Base-by-base conservation (phyloP, 1,284 basidiomycete species). In the Waitea zeae region DNA sequence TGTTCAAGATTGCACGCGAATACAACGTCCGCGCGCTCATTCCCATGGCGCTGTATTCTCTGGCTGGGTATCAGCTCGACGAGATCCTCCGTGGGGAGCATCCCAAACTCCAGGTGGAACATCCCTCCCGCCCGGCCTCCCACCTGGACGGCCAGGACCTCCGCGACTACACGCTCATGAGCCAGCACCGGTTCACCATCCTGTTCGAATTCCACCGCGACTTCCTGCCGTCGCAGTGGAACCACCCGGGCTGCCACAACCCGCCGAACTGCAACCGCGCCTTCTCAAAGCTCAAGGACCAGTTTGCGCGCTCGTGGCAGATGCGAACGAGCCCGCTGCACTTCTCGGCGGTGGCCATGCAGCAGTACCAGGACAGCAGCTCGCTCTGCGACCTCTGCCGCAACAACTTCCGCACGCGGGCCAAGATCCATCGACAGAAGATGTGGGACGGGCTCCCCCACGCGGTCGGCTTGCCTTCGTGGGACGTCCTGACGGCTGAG, bases 1-100 rank as follows among this genome's bases (percentile, higher is more conserved):
- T 72, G 30, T 58, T 75, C 37, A 69, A 70, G 39, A 60, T 73
- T 34, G 67, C 67, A 5, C 56, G 60, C 34, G 66, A 70, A 44
- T 59, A 56, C n/a, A 55, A 71, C 42, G 54, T 64, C 13, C 52
- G 49, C 18, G 48, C 67, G 34, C 42, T 72, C 33, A 38, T 71
- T 13, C 70, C 70, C 4, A 61, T 67, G 5, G 64, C 59, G 5
- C 39, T 71, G 14, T 74, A 72, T 44, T 71, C 72, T 49, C 60
- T 74, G 24, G 70, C 69, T 12, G 48, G 71, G 9, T 73, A 74
- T 43, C 58, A 60, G 4, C 52, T 74, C 22, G 45, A 54, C 30
- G 64, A 67, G 39, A 48, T 73, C 28, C 48, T 70, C 1, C 50
- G 53, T 12, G 63, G 43, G 14, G 61, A 68, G 33, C 70, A 72